Conservation (phyloP, 352 stramenopile species). For the Phytophthora macrochlamydospora region DNA sequence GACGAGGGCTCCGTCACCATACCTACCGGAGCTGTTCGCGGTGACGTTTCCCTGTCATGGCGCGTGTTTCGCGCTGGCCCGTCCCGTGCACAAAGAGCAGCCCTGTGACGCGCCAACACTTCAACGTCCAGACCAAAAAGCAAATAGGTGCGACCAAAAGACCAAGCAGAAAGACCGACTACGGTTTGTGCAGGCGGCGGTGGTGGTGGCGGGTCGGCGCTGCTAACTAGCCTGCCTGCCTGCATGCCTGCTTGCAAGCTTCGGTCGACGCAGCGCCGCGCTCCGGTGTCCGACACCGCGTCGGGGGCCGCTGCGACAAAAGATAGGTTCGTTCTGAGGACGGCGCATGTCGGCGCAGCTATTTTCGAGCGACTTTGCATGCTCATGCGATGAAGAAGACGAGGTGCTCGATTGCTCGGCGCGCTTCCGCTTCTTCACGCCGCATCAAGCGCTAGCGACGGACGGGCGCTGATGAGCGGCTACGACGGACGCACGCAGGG, state of each 20-base stretch:
- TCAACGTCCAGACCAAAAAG: conserved; percentile 7
- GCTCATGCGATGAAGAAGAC: neutral
- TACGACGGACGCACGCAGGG: conserved; percentile 47
- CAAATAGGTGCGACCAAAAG: neutral
- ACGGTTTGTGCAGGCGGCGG: too few species aligned
- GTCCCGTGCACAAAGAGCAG: conserved; percentile 12
- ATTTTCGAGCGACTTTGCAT: conserved; percentile 2
- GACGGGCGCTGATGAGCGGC: conserved; percentile 16
- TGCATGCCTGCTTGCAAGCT: too few species aligned
- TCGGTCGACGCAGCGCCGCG: too few species aligned
- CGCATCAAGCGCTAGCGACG: too few species aligned
- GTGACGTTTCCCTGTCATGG: conserved; percentile 20
- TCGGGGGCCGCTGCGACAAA: too few species aligned
- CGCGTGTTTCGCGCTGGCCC: conserved; percentile 15
- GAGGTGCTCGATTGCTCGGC: conserved; percentile 1
- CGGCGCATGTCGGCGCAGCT: neutral
- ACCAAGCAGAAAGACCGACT: neutral
- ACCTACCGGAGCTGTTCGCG: neutral
- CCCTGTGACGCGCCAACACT: conserved; percentile 6
- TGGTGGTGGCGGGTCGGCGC: too few species aligned
- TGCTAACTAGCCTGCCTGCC: too few species aligned
- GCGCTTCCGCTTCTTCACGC: too few species aligned
- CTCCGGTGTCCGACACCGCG: too few species aligned
- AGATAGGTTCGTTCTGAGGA: neutral
- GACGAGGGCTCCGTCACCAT: neutral